Evolutionary conservation across 306 rosid species (phyloP).

Genomic region (Myrica gale): DNA sequence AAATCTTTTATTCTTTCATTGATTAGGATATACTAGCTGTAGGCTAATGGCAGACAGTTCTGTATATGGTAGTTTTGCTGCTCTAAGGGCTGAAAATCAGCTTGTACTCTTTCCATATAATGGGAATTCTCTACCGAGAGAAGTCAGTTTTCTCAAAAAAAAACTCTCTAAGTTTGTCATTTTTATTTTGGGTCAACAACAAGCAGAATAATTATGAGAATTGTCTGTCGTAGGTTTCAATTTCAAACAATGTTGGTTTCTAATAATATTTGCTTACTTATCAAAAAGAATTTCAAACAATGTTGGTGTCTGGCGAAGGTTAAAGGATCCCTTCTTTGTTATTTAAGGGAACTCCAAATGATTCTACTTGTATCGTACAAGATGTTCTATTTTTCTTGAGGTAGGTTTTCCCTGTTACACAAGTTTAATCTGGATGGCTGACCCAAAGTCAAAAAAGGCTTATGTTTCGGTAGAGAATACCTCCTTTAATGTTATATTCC

Average conservation of each 20-base stretch:
- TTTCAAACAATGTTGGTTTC: not conserved
- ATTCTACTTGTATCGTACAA: not conserved
- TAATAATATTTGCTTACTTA: not conserved
- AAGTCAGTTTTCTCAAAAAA: too few relatives aligned
- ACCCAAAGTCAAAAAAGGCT: too few relatives aligned
- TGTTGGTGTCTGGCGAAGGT: conserved; percentile 4
- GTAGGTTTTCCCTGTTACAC: not conserved
- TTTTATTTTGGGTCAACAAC: not conserved
- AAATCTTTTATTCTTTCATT: too few relatives aligned
- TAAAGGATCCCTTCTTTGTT: not conserved
- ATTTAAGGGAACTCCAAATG: not conserved
- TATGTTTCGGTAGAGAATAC: too few relatives aligned
- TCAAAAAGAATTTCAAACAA: not conserved
- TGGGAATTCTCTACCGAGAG: too few relatives aligned
- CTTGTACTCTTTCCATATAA: too few relatives aligned
- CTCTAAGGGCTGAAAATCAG: too few relatives aligned
- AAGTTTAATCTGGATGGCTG: not conserved
- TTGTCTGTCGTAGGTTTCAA: not conserved
- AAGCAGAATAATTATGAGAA: not conserved
- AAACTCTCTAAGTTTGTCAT: too few relatives aligned
- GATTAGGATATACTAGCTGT: too few relatives aligned
- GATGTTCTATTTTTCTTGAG: not conserved
- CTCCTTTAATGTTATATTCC: too few relatives aligned
- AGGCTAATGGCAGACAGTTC: too few relatives aligned
- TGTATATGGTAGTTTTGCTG: too few relatives aligned